A percentile compares a stretch with the other conserved stretches of the same genome.
phyloP scores from a whole-genome alignment of 176 grass and related monocot genomes.

The Miscanthus lutarioriparius region DNA sequence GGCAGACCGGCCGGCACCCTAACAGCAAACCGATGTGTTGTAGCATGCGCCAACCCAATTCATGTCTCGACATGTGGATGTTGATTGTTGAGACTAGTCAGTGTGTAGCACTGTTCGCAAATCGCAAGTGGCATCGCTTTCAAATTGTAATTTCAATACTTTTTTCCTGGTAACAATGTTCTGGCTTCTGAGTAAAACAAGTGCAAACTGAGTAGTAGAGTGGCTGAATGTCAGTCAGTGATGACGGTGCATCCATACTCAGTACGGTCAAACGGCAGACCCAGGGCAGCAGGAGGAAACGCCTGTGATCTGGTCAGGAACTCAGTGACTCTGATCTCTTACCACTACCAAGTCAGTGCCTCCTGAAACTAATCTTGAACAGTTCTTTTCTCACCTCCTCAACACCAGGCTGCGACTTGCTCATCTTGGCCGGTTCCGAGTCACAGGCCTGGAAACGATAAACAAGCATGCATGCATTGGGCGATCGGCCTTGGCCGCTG shows the following conservation, averaged over 20 bases:
- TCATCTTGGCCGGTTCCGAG: neutral
- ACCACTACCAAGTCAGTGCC: neutral
- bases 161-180: neutral
- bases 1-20: neutral
- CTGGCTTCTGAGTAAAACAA: neutral
- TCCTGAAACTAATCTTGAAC: constrained; percentile 5
- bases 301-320: neutral
- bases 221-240: neutral
- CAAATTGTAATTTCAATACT: neutral
- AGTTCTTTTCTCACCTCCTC: neutral
- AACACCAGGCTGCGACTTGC: constrained; percentile 5
- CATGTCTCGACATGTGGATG: neutral
- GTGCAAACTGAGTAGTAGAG: neutral
- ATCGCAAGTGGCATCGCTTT: neutral
- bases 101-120: neutral
- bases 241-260: neutral
- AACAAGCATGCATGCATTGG: neutral
- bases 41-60: neutral
- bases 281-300: neutral
- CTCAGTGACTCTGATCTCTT: neutral
- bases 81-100: neutral
- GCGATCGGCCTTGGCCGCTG: neutral
- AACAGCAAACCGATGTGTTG: neutral
- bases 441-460: constrained; percentile 4
- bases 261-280: neutral